Evolutionary conservation across 768 basidiomycete genomes (phyloP), one percentile per base, ranked within the genome.

Genomic region (Sutorius australiensis): DNA sequence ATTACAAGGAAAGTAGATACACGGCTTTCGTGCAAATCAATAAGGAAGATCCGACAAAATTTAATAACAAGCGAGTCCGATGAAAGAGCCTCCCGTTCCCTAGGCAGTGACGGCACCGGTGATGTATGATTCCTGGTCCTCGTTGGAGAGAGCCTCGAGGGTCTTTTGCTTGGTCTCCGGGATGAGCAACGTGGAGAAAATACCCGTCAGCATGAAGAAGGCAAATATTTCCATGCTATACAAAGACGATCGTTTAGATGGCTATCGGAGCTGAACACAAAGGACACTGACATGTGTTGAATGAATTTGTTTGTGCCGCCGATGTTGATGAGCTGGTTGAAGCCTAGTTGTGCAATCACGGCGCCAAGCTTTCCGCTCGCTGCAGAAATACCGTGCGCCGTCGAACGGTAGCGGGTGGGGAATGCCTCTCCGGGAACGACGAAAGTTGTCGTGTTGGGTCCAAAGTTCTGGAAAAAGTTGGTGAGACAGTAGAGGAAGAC

Each of bases 401-500:
- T 91, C 6, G 88, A 89, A 56, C 92, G 83, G 68, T 92, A 92
- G 43, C 92, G 87, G 1, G 91, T 94, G 1, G 91, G 91, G 81
- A 91, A 93, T 24, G 75, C 79, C 66, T 94, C 92, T 57, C 87
- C 89, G 0, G 91, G 89, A 4, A 92, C 73, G 50, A 92, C 53
- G 68, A 93, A 92, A 0, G 89, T 91, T 0, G 88, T 92, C 0
- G 79, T 80, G 60, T 91, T 89, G 10, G 86, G 87, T 2, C 88
- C 90, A 56, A 91, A 92, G 72, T 92, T 92, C 74, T 89, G 86
- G 86, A 92, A 90, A 74, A 91, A 91, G 67, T 89, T 87, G 61
- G 89, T 80, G n/a, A 93, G 74, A 66, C 89, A 89, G 74, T 92
- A 93, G 27, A 90, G 79, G 73, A 87, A 86, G 45, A 90, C 83